Conservation (phyloP, 352 stramenopile species). For the Phytophthora idaei region DNA sequence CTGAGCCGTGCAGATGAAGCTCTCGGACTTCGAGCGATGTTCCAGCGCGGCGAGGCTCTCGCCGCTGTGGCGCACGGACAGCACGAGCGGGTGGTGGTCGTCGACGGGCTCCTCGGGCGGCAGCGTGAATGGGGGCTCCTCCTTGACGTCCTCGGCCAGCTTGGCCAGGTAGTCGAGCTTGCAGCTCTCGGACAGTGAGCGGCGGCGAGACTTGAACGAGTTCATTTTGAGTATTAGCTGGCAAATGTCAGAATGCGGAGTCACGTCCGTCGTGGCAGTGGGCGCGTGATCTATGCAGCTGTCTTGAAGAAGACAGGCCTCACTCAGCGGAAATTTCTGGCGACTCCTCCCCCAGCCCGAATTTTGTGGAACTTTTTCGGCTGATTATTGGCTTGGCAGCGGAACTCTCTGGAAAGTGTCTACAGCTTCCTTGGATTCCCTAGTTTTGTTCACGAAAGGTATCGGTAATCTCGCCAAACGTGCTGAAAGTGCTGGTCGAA, state of each 20-base stretch:
- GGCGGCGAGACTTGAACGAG: constrained; percentile 15
- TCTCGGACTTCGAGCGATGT: constrained; percentile 41
- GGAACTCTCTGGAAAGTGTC: constrained; percentile 2
- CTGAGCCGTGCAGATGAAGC: constrained; percentile 39
- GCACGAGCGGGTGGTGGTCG: constrained; percentile 11
- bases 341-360: constrained; percentile 18
- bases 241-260: constrained; percentile 7
- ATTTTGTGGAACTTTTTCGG: constrained; percentile 15
- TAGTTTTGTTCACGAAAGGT: too few species aligned
- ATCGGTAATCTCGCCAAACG: too few species aligned
- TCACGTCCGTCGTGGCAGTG: constrained; percentile 5
- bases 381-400: background rate
- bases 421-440: background rate
- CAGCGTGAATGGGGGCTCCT: background rate
- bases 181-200: constrained; percentile 26
- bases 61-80: constrained; percentile 1
- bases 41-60: constrained; percentile 16
- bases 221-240: constrained; percentile 17
- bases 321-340: constrained; percentile 22
- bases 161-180: constrained; percentile 3
- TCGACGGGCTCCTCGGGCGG: constrained; percentile 8
- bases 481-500: too few species aligned
- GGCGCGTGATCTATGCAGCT: constrained; percentile 11
- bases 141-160: background rate
- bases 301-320: constrained; percentile 20